Evolutionary conservation across 2,329 filamentous ascomycete species (phyloP).

Genomic region (Ophiostoma piceae): DNA sequence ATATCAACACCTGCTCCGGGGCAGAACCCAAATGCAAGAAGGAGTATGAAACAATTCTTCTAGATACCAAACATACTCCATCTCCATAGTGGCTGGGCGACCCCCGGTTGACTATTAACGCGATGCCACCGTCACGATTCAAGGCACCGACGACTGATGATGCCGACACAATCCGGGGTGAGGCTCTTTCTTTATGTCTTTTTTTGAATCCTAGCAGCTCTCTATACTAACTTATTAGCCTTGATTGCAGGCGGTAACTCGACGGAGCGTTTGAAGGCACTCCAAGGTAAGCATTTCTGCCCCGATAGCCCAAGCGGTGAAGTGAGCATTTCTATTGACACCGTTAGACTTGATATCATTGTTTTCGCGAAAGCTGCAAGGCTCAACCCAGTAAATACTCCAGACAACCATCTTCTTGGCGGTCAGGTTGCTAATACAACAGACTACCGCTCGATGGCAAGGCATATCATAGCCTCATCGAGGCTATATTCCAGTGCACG

Average conservation of each 20-base stretch:
- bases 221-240: slow-evolving; percentile 17
- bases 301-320: background rate
- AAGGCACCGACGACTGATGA: slow-evolving; percentile 22
- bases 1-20: background rate
- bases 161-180: slow-evolving; percentile 28
- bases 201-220: background rate
- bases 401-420: background rate
- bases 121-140: slow-evolving; percentile 25
- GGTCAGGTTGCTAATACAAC: background rate
- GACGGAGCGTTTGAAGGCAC: slow-evolving; percentile 26
- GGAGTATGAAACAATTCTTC: background rate
- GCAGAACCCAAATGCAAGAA: background rate
- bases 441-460: slow-evolving; percentile 58
- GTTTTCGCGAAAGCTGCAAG: slow-evolving; percentile 27
- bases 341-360: slow-evolving; percentile 26
- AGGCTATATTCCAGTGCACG: slow-evolving; percentile 68
- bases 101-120: background rate
- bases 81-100: background rate
- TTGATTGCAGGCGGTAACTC: slow-evolving; percentile 26
- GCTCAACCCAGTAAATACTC: slow-evolving; percentile 25
- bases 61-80: background rate
- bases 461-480: slow-evolving; percentile 74
- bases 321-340: slow-evolving; percentile 14
- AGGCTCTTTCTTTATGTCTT: background rate
- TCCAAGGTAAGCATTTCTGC: slow-evolving; percentile 26